Conservation (phyloP, 768 basidiomycete genomes). For the Tephrocybe sp. region DNA sequence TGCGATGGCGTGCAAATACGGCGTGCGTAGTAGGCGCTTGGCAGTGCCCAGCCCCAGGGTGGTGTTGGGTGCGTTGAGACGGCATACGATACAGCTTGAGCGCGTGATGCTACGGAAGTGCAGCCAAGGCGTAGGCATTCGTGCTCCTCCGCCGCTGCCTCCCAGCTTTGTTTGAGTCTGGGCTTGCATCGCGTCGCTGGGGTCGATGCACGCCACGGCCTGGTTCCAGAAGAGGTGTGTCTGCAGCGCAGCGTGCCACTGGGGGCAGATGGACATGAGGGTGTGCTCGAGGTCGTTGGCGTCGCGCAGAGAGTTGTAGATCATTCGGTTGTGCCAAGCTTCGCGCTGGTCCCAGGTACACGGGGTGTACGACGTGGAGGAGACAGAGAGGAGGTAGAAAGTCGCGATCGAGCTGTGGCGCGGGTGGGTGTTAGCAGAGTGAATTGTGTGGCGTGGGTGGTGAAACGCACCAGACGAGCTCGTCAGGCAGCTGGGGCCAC, state of each 20-base stretch:
- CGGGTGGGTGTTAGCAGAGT: conserved; percentile 20
- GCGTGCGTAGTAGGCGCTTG: conserved; percentile 44
- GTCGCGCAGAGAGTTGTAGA: conserved; percentile 64
- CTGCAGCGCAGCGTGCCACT: conserved; percentile 70
- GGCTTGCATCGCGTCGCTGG: conserved; percentile 52
- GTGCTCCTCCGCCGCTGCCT: conserved; percentile 28
- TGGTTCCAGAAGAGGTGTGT: conserved; percentile 72
- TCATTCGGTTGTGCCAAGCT: conserved; percentile 61
- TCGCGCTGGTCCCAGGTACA: conserved; percentile 47
- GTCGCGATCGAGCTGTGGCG: conserved; percentile 54
- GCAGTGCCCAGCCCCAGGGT: conserved; percentile 50
- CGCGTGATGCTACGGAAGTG: conserved; percentile 61
- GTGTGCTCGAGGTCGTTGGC: conserved; percentile 54
- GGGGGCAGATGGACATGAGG: conserved; percentile 60
- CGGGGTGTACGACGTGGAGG: conserved; percentile 46
- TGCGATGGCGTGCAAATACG: conserved; percentile 43
- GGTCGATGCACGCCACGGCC: conserved; percentile 61
- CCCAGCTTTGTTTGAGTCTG: conserved; percentile 42
- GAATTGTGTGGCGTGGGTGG: conserved; percentile 29
- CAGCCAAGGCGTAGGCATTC: conserved; percentile 43
- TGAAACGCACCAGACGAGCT: conserved; percentile 51
- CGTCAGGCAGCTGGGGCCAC: conserved; percentile 62
- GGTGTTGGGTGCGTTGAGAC: conserved; percentile 59
- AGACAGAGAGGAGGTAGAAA: conserved; percentile 52
- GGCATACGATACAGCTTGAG: conserved; percentile 57